These are phyloP conservation scores for Candida maris DNA, from an alignment of 805 yeast species.

Conservation along the genomic window DNA sequence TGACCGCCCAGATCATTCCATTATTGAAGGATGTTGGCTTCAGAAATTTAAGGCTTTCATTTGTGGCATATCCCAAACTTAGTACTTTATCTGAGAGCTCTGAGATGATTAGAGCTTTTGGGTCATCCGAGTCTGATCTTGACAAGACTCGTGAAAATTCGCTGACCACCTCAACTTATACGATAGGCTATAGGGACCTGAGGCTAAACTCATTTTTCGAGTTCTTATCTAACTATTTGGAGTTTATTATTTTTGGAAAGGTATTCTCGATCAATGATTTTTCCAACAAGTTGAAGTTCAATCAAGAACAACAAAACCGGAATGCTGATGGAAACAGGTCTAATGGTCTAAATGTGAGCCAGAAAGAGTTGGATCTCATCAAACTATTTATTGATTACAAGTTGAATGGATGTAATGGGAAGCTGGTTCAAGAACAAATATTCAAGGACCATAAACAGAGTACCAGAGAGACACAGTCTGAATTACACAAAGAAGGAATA, in stretches of 20 bases:
- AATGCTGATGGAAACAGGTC: background rate
- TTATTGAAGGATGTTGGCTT: slow-evolving; percentile 24
- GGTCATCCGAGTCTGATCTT: slow-evolving; percentile 7
- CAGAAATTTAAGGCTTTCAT: slow-evolving; percentile 21
- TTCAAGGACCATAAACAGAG: slow-evolving; percentile 6
- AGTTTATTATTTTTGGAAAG: slow-evolving; percentile 22
- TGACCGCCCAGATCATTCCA: slow-evolving; percentile 20
- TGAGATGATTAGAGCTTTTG: slow-evolving; percentile 6
- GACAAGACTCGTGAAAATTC: slow-evolving; percentile 4
- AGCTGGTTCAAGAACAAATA: slow-evolving; percentile 15
- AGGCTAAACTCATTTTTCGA: slow-evolving; percentile 30
- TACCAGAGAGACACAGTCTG: background rate
- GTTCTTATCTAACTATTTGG: slow-evolving; percentile 28
- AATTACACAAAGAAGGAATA: slow-evolving; percentile 22
- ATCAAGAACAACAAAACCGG: background rate
- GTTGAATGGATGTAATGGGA: slow-evolving; percentile 24
- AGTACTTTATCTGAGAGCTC: slow-evolving; percentile 14
- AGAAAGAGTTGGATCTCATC: slow-evolving; percentile 19
- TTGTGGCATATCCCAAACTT: slow-evolving; percentile 27
- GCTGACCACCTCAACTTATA: slow-evolving; percentile 3
- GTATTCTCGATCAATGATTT: slow-evolving; percentile 17
- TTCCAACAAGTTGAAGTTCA: slow-evolving; percentile 10
- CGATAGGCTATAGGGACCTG: slow-evolving; percentile 23
- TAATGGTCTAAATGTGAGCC: slow-evolving; percentile 2
- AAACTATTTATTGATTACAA: slow-evolving; percentile 33